Evolutionary conservation across 441 rosid species (phyloP).

Genomic region (Pelargonium fulgidum): DNA sequence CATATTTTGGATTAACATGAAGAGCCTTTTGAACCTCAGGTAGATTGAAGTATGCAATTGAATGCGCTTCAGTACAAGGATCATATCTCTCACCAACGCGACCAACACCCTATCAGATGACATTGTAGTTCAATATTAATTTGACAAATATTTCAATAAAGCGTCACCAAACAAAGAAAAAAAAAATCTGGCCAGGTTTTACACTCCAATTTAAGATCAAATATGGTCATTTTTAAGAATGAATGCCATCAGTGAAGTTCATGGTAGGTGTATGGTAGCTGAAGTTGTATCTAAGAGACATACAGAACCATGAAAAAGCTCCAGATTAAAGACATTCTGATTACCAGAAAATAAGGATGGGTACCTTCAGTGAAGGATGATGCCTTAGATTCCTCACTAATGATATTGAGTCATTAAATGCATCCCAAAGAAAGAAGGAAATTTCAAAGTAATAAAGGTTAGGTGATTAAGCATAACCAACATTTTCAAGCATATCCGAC

Average conservation of each 20-base stretch:
- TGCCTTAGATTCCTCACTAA: neutral
- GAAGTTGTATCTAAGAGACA: neutral
- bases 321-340: too few species aligned
- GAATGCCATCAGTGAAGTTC: neutral
- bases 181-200: too few species aligned
- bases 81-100: conserved; percentile 69
- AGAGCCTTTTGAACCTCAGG: conserved; percentile 81
- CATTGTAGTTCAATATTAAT: conserved; percentile 15
- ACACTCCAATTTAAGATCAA: conserved; percentile 9
- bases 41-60: conserved; percentile 61
- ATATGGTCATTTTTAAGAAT: neutral
- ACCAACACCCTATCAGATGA: conserved; percentile 41
- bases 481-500: too few species aligned
- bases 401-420: too few species aligned
- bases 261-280: neutral
- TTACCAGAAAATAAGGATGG: too few species aligned
- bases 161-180: too few species aligned
- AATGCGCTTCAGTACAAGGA: conserved; percentile 89
- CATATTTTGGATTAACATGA: conserved; percentile 58
- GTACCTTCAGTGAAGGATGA: neutral
- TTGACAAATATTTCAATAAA: too few species aligned
- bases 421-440: too few species aligned
- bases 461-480: neutral
- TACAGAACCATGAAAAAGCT: neutral
- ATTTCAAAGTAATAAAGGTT: too few species aligned